Evolutionary conservation across 108 stramenopile species (phyloP).

Genomic region (Pseudonitzschia delicatissima): DNA sequence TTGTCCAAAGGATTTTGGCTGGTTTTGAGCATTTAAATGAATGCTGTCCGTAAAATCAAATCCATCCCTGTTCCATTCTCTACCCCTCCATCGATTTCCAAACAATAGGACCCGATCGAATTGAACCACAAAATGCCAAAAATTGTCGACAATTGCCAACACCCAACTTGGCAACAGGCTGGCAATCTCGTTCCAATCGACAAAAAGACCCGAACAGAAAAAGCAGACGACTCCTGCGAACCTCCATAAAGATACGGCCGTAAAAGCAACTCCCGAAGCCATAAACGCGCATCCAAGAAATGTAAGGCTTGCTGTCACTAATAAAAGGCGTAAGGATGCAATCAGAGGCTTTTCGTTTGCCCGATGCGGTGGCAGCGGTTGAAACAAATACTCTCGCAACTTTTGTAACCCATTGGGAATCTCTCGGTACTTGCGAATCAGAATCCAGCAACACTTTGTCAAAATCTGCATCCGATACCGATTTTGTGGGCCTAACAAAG

Average conservation of each 20-base stretch:
- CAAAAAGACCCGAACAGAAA: background rate
- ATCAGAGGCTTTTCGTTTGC: no score
- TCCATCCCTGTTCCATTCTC: slow-evolving; percentile 40
- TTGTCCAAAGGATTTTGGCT: background rate
- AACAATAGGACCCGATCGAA: slow-evolving; percentile 17
- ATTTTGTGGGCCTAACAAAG: slow-evolving; percentile 13
- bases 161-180: background rate
- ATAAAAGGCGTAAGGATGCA: background rate
- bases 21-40: background rate
- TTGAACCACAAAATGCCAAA: background rate
- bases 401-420: background rate
- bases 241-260: background rate
- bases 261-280: background rate
- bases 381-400: background rate
- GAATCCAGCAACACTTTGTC: background rate
- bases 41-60: slow-evolving; percentile 23
- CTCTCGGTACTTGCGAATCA: background rate
- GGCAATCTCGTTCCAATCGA: slow-evolving; percentile 19
- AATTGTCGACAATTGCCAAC: background rate
- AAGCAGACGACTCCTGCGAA: background rate
- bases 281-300: background rate
- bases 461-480: slow-evolving; percentile 4
- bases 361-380: background rate
- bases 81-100: slow-evolving; percentile 26
- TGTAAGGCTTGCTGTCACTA: background rate